Evolutionary conservation across 163 green algal genomes (phyloP), one percentile per base, ranked within the genome.

Genomic region (Scenedesmus sp.): DNA sequence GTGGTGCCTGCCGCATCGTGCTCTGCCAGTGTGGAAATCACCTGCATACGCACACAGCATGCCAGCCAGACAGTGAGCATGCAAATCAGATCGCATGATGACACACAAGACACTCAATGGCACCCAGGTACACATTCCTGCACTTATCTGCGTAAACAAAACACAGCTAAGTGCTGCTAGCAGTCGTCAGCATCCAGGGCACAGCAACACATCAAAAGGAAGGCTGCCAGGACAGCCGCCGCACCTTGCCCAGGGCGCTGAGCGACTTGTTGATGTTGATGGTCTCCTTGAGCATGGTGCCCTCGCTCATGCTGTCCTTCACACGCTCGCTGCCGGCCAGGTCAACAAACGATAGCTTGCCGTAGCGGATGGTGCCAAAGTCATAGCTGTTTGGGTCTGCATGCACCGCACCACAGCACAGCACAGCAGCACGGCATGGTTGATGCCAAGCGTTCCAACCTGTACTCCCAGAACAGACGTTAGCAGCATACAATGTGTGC

Each of bases 261-360:
- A 99, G 95, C 10, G 93, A 97, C 67, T 97, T 97, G 95, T 99
- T 99, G 96, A 99, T 99, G 95, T 95, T 97, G 93, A 96, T 95
- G 5, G 98, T 98, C 95, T 99, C 98, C 93, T 97, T 97, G 55
- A 98, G 87, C 94, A 96, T 96, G 3, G 77, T 92, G n/a, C 94
- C 95, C 90, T 96, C 95, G 66, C 92, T 95, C 86, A 94, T 95
- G 76, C 90, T 94, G 90, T 96, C 95, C 89, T 97, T 97, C 57
- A 99, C 88, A 18, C 97, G 94, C 94, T 99, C 98, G 86, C 95
- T 98, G 79, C 98, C 98, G n/a, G 98, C 98, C 90, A 99, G 91
- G 94, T 99, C 98, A 60, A 99, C 98, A 94, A 99, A 99, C 3
- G 92, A 96, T 77, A 98, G 95, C 94, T 97, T 97, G 91, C 95